Conservation (phyloP, 2,329 filamentous ascomycete species). For the Xylogone sp. region DNA sequence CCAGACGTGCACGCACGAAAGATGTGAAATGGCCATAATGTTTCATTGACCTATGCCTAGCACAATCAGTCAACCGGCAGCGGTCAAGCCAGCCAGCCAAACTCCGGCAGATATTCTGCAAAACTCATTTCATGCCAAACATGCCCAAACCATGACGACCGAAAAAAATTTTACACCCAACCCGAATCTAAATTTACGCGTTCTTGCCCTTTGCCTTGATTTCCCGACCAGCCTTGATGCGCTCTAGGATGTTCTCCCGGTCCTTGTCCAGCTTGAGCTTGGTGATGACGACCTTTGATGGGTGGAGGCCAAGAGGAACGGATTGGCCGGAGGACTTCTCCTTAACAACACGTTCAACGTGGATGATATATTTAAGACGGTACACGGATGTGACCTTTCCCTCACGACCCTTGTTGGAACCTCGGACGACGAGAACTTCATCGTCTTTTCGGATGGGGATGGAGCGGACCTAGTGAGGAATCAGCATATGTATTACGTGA, state of each 20-base stretch:
- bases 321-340: conserved; percentile 98
- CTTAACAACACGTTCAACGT: conserved; percentile 93
- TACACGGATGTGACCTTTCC: conserved; percentile 98
- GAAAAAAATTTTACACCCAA: background rate
- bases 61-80: conserved; percentile 12
- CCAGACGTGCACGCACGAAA: conserved; percentile 33
- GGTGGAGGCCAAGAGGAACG: conserved; percentile 90
- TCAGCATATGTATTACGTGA: background rate
- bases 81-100: conserved; percentile 4
- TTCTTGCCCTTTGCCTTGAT: conserved; percentile 57
- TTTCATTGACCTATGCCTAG: conserved; percentile 27
- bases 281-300: conserved; percentile 96
- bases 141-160: conserved; percentile 9
- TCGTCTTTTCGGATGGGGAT: conserved; percentile 98
- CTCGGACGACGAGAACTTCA: conserved; percentile 89
- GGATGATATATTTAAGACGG: conserved; percentile 96
- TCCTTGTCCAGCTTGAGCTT: conserved; percentile 99
- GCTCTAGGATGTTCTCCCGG: conserved; percentile 82
- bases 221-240: conserved; percentile 78
- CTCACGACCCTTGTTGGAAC: conserved; percentile 94
- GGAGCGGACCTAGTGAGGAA: conserved; percentile 67
- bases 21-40: conserved; percentile 68
- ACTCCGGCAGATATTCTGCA: conserved; percentile 13
- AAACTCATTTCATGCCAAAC: conserved; percentile 19
- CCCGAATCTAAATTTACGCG: conserved; percentile 14